Evolutionary conservation across 441 rosid genomes (phyloP).

Genomic region (Bocquillonia castaneifolia): DNA sequence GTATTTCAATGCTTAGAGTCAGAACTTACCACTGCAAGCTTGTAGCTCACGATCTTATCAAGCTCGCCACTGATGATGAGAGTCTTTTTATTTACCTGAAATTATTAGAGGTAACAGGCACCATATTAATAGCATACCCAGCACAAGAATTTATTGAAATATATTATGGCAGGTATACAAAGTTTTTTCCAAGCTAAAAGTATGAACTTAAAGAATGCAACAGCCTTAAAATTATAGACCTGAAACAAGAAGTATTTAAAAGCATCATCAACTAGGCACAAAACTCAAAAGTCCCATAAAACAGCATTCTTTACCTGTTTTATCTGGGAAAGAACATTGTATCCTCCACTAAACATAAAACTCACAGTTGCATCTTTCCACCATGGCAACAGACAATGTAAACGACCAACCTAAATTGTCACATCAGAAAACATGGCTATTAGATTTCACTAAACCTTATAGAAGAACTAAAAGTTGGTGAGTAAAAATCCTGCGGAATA

Average conservation of each 20-base stretch:
- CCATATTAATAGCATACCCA: background rate
- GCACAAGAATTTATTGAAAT: background rate
- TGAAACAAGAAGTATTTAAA: background rate
- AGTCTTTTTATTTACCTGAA: conserved; percentile 63
- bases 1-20: background rate
- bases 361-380: conserved; percentile 71
- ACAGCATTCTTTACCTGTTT: conserved; percentile 41
- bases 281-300: background rate
- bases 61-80: conserved; percentile 80
- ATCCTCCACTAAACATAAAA: conserved; percentile 78
- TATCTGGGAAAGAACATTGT: conserved; percentile 53
- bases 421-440: background rate
- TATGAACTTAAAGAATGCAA: background rate
- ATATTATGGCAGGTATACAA: background rate
- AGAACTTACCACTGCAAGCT: conserved; percentile 56
- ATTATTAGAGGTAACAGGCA: conserved; percentile 5
- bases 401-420: conserved; percentile 54
- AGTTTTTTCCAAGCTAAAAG: background rate
- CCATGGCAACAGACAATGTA: conserved; percentile 80
- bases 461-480: background rate
- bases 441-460: background rate
- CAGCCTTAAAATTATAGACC: background rate
- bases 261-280: background rate
- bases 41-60: conserved; percentile 65
- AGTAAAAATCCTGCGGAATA: background rate